Evolutionary conservation across 2,329 filamentous ascomycete species (phyloP).

Genomic region (Drechslerella coelobrocha): DNA sequence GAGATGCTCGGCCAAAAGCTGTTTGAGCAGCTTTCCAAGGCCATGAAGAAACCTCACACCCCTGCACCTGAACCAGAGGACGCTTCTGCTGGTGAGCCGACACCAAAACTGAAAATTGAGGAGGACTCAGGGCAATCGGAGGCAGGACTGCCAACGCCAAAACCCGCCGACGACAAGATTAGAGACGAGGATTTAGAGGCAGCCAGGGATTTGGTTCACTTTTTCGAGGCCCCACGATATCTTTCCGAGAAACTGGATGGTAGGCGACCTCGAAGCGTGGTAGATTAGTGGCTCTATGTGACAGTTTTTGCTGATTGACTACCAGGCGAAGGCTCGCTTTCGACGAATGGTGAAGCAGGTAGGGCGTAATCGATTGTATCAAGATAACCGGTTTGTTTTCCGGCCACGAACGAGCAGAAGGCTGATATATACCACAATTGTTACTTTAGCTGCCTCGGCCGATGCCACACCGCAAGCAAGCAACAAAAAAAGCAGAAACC

Average conservation of each 20-base stretch:
- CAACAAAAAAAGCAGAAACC: conserved; percentile 8
- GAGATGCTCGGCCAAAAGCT: conserved; percentile 40
- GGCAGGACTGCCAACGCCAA: conserved; percentile 35
- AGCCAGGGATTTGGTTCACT: conserved; percentile 46
- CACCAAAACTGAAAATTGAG: conserved; percentile 44
- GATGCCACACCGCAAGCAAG: not conserved
- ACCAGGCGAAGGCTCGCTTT: conserved; percentile 15
- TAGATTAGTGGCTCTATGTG: not conserved
- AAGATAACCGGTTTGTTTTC: too few species aligned
- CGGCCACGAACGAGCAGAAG: too few species aligned
- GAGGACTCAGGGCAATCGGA: conserved; percentile 37
- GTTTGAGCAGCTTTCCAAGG: conserved; percentile 44
- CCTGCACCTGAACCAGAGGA: conserved; percentile 49
- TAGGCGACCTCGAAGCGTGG: conserved; percentile 23
- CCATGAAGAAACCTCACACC: conserved; percentile 50
- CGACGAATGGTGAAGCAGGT: conserved; percentile 28
- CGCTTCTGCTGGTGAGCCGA: conserved; percentile 27
- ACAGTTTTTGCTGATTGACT: conserved; percentile 16
- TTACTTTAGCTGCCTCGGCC: not conserved
- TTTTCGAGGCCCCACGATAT: conserved; percentile 46
- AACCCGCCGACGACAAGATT: conserved; percentile 39
- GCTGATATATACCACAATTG: too few species aligned
- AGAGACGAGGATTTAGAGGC: conserved; percentile 44
- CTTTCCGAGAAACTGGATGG: conserved; percentile 46
- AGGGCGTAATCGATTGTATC: too few species aligned